Evolutionary conservation across 23 red algal species (phyloP).

Genomic region (Gracilaria gracilis): DNA sequence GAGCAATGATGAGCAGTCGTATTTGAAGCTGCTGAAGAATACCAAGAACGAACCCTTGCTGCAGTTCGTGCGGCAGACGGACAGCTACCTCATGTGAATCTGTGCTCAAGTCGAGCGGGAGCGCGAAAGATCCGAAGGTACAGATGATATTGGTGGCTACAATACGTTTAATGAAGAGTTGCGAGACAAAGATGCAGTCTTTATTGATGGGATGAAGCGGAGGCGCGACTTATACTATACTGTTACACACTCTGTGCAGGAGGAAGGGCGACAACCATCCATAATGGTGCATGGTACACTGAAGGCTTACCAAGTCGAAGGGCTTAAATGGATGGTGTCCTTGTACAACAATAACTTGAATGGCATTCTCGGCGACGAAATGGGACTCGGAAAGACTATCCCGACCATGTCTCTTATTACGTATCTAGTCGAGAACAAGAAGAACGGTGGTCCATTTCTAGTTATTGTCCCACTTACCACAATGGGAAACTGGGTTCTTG

Average conservation of each 20-base stretch:
- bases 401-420: constrained; percentile 92
- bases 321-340: constrained; percentile 96
- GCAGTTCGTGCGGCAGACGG: no score
- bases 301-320: constrained; percentile 95
- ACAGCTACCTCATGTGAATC: constrained; percentile 86
- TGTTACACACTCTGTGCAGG: constrained; percentile 82
- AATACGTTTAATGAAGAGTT: no score
- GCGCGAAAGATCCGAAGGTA: no score
- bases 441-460: constrained; percentile 85
- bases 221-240: constrained; percentile 85
- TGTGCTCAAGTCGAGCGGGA: constrained; percentile 80
- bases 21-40: no score
- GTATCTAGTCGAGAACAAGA: constrained; percentile 88
- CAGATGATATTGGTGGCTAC: no score
- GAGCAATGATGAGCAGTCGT: no score
- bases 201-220: constrained; percentile 54
- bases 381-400: constrained; percentile 98
- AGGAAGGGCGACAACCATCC: constrained; percentile 78
- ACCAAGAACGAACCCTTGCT: no score
- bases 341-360: constrained; percentile 98
- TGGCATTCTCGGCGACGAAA: constrained; percentile 97
- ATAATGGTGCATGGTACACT: constrained; percentile 87
- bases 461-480: constrained; percentile 93
- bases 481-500: constrained; percentile 95
- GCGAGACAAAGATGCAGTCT: background rate